Base-by-base conservation (phyloP, 441 rosid species). In the Jatropha podagrica region DNA sequence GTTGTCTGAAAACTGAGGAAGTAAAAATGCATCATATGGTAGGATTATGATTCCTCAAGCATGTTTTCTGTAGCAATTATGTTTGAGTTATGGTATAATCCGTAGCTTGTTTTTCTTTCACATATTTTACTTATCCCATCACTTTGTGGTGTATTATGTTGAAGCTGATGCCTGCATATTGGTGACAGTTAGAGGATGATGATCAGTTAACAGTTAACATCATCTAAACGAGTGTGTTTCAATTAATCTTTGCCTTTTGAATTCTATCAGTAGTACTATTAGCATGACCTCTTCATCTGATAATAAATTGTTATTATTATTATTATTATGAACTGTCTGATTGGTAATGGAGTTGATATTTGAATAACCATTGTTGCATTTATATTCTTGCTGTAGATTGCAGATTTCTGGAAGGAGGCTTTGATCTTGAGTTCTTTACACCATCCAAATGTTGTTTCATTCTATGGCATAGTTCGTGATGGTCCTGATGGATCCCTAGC, bases 321-420 rank as follows among this genome's bases (percentile, higher is more conserved):
- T 23, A 23, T 74, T 41, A 63, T 46, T 67, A 40, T 74, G 40
- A 72, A 68, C 23, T 13, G 68, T 13, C 49, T 76, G 63, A 6
- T 51, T 64, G 26, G 17, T 73, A 62, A 42, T 76, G 72, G 59
- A 61, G 55, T 76, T 66, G 49, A 68, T 63, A 48, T n/a, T 49
- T 18, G 18, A 44, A 68, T 75, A 51, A 23, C 64, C 61, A 68
- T 65, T 55, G 38, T 69, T 72, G 70, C 69, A 46, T 37, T 65
- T 63, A 49, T 81, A n/a, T 63, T 83, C 73, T 73, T 79, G 69
- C 81, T 83, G 73, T 81, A 96, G 99, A 96, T 96, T 72, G 93
- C 92, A 10, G 99, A 96, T 88, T 96, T 96, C 80, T 94, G 99
- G 98, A 96, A 88, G 85, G 99, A 96, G 86, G 98, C 99, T 37